Evolutionary conservation across 1,284 basidiomycete genomes (phyloP).

Genomic region (Boletellus sp.): DNA sequence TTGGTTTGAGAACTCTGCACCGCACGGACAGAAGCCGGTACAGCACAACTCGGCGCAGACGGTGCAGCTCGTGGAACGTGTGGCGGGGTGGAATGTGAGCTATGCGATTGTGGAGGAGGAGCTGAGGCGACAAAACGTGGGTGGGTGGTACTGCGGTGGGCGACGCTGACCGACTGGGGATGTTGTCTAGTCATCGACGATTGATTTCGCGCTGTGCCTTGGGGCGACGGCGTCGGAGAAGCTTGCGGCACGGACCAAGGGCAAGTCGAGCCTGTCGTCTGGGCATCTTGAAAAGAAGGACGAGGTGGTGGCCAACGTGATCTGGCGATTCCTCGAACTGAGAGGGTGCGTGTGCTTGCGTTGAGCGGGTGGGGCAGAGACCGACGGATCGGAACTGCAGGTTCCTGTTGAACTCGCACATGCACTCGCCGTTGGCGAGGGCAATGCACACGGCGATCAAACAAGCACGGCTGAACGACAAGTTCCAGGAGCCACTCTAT

Average conservation of each 20-base stretch:
- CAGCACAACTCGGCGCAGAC: conserved; percentile 78
- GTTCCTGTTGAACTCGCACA: conserved; percentile 86
- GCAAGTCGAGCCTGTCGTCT: conserved; percentile 41
- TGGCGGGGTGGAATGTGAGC: conserved; percentile 90
- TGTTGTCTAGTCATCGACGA: conserved; percentile 78
- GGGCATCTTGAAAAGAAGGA: conserved; percentile 92
- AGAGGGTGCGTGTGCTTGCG: conserved; percentile 61
- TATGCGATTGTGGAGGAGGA: conserved; percentile 90
- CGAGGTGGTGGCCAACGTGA: conserved; percentile 95
- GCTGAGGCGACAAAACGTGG: conserved; percentile 90
- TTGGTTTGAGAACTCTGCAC: conserved; percentile 69
- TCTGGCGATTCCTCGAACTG: conserved; percentile 97
- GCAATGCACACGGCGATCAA: conserved; percentile 85
- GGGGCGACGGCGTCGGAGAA: conserved; percentile 84
- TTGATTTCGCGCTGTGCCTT: conserved; percentile 93
- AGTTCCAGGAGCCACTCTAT: conserved; percentile 96
- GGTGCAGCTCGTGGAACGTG: conserved; percentile 82
- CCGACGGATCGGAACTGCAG: conserved; percentile 38
- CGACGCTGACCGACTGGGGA: conserved; percentile 8
- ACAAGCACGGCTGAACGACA: conserved; percentile 85
- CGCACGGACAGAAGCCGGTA: conserved; percentile 54
- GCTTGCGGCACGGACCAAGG: conserved; percentile 74
- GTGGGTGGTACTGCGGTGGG: conserved; percentile 32
- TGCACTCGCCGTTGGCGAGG: conserved; percentile 85
- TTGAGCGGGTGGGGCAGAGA: neutral